A percentile compares a stretch with the other conserved stretches of the same genome.
Evolutionary conservation across 345 rosid genomes (phyloP).

Genomic region (Aurinia saxatilis): DNA sequence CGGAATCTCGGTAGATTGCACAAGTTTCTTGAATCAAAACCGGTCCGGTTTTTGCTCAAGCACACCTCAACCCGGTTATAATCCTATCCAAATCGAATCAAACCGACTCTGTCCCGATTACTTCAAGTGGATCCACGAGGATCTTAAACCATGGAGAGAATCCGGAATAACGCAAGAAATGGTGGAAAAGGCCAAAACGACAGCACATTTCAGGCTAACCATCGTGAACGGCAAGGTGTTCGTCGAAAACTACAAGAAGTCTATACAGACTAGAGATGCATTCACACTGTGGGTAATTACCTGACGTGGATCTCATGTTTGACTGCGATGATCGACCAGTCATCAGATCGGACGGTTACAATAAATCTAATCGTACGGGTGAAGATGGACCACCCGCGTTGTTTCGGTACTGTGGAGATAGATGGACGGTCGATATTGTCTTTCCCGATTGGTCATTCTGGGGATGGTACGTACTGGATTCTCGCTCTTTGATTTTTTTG

Average conservation of each 20-base stretch:
- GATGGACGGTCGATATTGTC: slow-evolving; percentile 33
- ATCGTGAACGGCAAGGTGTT: slow-evolving; percentile 46
- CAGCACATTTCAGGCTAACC: slow-evolving; percentile 54
- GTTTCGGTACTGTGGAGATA: slow-evolving; percentile 43
- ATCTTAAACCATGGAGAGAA: slow-evolving; percentile 72
- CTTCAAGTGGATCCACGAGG: slow-evolving; percentile 96
- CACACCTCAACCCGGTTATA: neutral
- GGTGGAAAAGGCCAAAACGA: slow-evolving; percentile 38
- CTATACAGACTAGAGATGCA: slow-evolving; percentile 44
- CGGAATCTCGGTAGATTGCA: slow-evolving; percentile 10
- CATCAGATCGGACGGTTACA: slow-evolving; percentile 20
- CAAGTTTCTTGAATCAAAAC: slow-evolving; percentile 18
- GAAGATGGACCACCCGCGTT: slow-evolving; percentile 32
- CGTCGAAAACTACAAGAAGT: slow-evolving; percentile 43
- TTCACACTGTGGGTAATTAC: slow-evolving; percentile 61
- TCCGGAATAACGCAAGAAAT: slow-evolving; percentile 56
- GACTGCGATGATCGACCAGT: slow-evolving; percentile 56
- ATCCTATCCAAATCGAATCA: slow-evolving; percentile 6
- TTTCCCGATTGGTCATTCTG: slow-evolving; percentile 51
- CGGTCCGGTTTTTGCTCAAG: slow-evolving; percentile 10
- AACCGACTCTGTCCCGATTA: slow-evolving; percentile 58
- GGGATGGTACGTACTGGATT: slow-evolving; percentile 40
- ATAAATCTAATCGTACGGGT: slow-evolving; percentile 1
- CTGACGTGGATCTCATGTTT: slow-evolving; percentile 70
- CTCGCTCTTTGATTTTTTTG: neutral